Evolutionary conservation across 1,284 basidiomycete species (phyloP).

Genomic region (Mrakiaceae sp.): DNA sequence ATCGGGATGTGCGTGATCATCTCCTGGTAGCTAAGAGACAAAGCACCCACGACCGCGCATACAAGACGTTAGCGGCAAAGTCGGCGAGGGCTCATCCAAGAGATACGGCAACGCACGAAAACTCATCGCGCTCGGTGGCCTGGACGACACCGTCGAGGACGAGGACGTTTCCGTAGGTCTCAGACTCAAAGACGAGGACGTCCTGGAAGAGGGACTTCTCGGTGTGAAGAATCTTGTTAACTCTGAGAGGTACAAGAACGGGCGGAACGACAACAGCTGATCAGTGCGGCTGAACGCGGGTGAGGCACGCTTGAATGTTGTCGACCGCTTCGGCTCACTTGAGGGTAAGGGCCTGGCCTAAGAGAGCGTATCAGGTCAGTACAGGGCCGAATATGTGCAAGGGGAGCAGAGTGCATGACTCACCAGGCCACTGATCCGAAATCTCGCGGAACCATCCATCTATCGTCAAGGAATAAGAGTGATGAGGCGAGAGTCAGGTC

Average conservation of each 20-base stretch:
- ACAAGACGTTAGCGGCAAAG: background rate
- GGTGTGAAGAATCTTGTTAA: slow-evolving; percentile 88
- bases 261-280: background rate
- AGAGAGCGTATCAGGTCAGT: slow-evolving; percentile 1
- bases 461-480: slow-evolving; percentile 25
- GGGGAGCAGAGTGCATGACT: slow-evolving; percentile 28
- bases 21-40: slow-evolving; percentile 88
- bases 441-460: slow-evolving; percentile 99
- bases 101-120: slow-evolving; percentile 57
- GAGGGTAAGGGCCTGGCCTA: slow-evolving; percentile 80
- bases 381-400: background rate
- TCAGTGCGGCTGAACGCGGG: too few species aligned
- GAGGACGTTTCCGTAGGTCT: slow-evolving; percentile 90
- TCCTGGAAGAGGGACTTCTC: slow-evolving; percentile 93
- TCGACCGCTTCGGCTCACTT: slow-evolving; percentile 37
- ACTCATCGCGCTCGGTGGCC: slow-evolving; percentile 95
- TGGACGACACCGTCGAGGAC: slow-evolving; percentile 94
- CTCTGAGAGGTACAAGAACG: slow-evolving; percentile 34
- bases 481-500: background rate
- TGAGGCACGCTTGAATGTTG: background rate
- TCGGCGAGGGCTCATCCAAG: background rate
- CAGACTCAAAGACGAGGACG: slow-evolving; percentile 89
- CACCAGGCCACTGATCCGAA: slow-evolving; percentile 88
- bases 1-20: slow-evolving; percentile 98
- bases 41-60: background rate